Base-by-base conservation (phyloP, 163 green algal species). In the Chlorella variabilis region DNA sequence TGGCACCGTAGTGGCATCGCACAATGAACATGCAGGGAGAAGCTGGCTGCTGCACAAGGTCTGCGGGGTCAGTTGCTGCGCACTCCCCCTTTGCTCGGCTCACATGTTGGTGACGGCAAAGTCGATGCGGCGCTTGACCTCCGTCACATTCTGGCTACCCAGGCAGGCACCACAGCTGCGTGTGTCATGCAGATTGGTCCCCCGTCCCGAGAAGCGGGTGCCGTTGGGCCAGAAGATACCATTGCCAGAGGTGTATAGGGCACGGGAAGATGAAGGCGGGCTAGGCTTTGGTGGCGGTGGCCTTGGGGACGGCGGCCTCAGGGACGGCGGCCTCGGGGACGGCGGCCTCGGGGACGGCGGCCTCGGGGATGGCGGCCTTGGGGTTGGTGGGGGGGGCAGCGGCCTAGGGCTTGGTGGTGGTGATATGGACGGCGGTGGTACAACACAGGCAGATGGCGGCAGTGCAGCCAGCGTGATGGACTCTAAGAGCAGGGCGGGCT, bases 151-250 rank as follows among this genome's bases (percentile, higher is more conserved):
- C 65, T 73, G 65, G 18, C 41, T 23, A 20, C 38, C 65, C 23
- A 51, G 23, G 25, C 65, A 54, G 11, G 65, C 65, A 11, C 33
- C 38, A 27, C 65, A 73, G 34, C 33, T 49, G 33, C 63, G 63
- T 9, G 63, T 51, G 63, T 71, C 63, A 21, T 41, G 33, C 20
- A 77, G n/a, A 18, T 65, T 65, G 11, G 42, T 31, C 45, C 69
- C 69, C 3, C 45, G 29, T 0, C 45, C 69, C 8, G 29, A 31
- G 49, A 77, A 77, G 13, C 69, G 69, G 5, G 69, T 63, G 29
- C 69, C 69, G 18, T 63, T 34, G 3, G 49, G 49, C 69, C 69
- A 77, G 21, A 33, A 48, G 45, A 77, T 77, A 29, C 18, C 69
- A 31, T 62, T 62, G 29, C 69, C 45, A 27, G 5, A 23, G 31